Evolutionary conservation across 1,284 basidiomycete species (phyloP).

Genomic region (Moniliophthora roreri): DNA sequence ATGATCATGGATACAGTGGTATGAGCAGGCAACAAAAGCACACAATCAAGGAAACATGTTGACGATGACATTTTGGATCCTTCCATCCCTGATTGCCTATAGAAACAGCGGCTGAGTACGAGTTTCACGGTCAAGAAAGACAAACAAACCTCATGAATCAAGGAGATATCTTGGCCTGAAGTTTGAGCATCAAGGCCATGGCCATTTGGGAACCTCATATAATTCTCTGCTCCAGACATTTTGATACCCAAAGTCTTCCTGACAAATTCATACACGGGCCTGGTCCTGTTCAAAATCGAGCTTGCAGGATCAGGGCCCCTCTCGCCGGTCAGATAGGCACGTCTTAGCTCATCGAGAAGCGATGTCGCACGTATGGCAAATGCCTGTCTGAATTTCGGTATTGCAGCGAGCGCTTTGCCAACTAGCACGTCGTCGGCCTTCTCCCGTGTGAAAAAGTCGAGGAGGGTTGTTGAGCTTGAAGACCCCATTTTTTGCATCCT

Average conservation of each 20-base stretch:
- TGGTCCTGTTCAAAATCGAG: conserved; percentile 60
- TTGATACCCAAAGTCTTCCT: conserved; percentile 62
- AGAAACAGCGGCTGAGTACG: neutral
- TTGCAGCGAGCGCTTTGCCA: conserved; percentile 29
- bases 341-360: conserved; percentile 49
- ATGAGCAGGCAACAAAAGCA: neutral
- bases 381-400: conserved; percentile 51
- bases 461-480: conserved; percentile 56
- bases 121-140: conserved; percentile 1
- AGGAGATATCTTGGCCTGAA: conserved; percentile 63
- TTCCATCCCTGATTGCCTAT: conserved; percentile 69
- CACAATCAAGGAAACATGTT: conserved; percentile 10
- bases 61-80: conserved; percentile 60
- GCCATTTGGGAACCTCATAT: conserved; percentile 51
- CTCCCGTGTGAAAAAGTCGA: conserved; percentile 53
- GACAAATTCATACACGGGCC: conserved; percentile 70
- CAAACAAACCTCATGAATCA: conserved; percentile 60
- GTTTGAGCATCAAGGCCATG: conserved; percentile 60
- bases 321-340: conserved; percentile 52
- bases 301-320: conserved; percentile 61
- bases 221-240: conserved; percentile 77
- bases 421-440: conserved; percentile 25
- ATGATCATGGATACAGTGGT: neutral
- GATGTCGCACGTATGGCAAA: conserved; percentile 45
- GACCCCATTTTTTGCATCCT: conserved; percentile 69